These are phyloP conservation scores for Parietaria judaica DNA, from an alignment of 306 rosid species.

Conservation along the genomic window DNA sequence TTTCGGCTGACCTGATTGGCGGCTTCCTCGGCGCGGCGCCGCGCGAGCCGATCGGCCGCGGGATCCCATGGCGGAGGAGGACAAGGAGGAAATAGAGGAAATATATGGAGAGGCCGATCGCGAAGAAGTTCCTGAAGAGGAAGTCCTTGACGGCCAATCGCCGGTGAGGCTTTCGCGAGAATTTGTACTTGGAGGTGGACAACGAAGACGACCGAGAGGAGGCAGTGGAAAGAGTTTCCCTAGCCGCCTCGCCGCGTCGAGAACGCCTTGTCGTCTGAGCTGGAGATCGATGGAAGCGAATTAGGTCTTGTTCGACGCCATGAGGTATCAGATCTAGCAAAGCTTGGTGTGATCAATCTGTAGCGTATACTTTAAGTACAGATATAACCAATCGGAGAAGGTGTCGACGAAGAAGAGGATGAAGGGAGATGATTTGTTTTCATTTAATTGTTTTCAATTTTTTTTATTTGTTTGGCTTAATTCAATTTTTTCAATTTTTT, in stretches of 20 bases:
- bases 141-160: conserved; percentile 56
- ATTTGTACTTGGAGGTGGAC: conserved; percentile 39
- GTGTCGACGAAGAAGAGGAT: too few relatives aligned
- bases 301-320: background rate
- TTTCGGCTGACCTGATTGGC: conserved; percentile 27
- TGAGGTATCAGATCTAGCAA: conserved; percentile 7
- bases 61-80: conserved; percentile 62
- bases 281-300: background rate
- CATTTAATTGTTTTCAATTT: too few relatives aligned
- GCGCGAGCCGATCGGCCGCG: conserved; percentile 54
- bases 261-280: conserved; percentile 37
- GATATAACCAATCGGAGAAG: too few relatives aligned
- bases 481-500: too few relatives aligned
- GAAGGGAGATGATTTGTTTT: too few relatives aligned
- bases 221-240: conserved; percentile 36
- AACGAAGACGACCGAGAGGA: conserved; percentile 20
- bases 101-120: conserved; percentile 56
- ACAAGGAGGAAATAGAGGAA: conserved; percentile 58
- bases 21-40: conserved; percentile 21
- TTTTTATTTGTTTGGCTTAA: too few relatives aligned
- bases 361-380: too few relatives aligned
- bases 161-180: conserved; percentile 45
- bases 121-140: conserved; percentile 65
- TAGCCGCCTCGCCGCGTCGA: conserved; percentile 64
- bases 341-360: too few relatives aligned